These are phyloP conservation scores for Lactarius akahatsu DNA, from an alignment of 768 basidiomycete species.

Conservation along the genomic window DNA sequence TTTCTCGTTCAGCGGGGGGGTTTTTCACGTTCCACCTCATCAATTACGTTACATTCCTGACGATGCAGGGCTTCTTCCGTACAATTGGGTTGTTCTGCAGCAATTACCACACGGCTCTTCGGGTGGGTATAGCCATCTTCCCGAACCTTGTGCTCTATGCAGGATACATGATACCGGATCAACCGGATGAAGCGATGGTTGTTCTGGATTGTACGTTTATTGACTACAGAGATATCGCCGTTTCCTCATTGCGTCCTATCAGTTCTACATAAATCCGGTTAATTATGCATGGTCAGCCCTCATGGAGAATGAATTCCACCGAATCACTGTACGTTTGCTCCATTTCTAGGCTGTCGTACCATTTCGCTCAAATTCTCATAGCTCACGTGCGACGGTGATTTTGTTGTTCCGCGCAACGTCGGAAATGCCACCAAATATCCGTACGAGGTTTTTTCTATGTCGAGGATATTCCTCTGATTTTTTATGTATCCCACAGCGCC, in stretches of 20 bases:
- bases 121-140: constrained; percentile 45
- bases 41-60: constrained; percentile 60
- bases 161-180: constrained; percentile 68
- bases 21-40: constrained; percentile 68
- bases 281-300: constrained; percentile 60
- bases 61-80: constrained; percentile 87
- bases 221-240: constrained; percentile 27
- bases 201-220: constrained; percentile 72
- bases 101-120: constrained; percentile 55
- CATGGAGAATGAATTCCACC: constrained; percentile 87
- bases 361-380: constrained; percentile 4
- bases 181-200: constrained; percentile 78
- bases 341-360: constrained; percentile 37
- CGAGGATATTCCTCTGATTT: background rate
- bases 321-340: constrained; percentile 37
- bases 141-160: constrained; percentile 75
- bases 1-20: constrained; percentile 43
- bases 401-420: constrained; percentile 64
- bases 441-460: constrained; percentile 39
- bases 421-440: constrained; percentile 59
- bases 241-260: constrained; percentile 32
- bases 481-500: constrained; percentile 44
- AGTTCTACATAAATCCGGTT: constrained; percentile 77
- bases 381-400: constrained; percentile 66
- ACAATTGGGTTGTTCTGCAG: constrained; percentile 59